Evolutionary conservation across 495 filamentous ascomycete genomes (phyloP), one percentile per base, ranked within the genome.

Genomic region (Paragyromitra xinjiangensis): DNA sequence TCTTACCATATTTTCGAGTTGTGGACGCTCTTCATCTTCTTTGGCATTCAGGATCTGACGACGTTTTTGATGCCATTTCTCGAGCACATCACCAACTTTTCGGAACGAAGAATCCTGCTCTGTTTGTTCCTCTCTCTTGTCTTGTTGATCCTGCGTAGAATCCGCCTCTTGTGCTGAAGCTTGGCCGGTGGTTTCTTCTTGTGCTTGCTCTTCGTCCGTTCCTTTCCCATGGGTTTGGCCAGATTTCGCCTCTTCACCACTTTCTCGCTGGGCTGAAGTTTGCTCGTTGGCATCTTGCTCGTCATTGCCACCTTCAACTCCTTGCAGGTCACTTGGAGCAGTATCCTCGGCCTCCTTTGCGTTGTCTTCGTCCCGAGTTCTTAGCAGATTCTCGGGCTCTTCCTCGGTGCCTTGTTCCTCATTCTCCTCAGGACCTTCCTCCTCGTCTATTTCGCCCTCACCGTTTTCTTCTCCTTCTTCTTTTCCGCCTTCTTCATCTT

Each of bases 51-150:
- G 85, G 69, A 99, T 97, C 69, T 96, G 89, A 37, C 88, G 87
- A 77, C 94, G 92, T 76, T 90, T 90, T 51, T 91, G 89, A 83
- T 98, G 93, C 94, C 94, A 99, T 76, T 90, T 87, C 79, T 98
- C 94, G n/a, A 99, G 87, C 24, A 92, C 90, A 85, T 98, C 93
- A 1, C 96, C 96, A 69, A 99, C 87, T 74, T 95, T 95, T 85
- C 95, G 93, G 86, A 97, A 97, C 1, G 93, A 90, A 66, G 83
- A 80, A n/a, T 85, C 85, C 12, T 85, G 77, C 40, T 83, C 83
- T 65, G 86, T 86, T 59, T 84, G 83, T 53, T 89, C 83, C 22
- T 86, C 81, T 50, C 19, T 76, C 44, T 87, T 84, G 12, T 81
- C 82, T 69, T 86, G 80, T 39, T 86, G 80, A 14, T 85, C 84